Base-by-base conservation (phyloP, 2,329 filamentous ascomycete species). In the Aspergillus sojae region DNA sequence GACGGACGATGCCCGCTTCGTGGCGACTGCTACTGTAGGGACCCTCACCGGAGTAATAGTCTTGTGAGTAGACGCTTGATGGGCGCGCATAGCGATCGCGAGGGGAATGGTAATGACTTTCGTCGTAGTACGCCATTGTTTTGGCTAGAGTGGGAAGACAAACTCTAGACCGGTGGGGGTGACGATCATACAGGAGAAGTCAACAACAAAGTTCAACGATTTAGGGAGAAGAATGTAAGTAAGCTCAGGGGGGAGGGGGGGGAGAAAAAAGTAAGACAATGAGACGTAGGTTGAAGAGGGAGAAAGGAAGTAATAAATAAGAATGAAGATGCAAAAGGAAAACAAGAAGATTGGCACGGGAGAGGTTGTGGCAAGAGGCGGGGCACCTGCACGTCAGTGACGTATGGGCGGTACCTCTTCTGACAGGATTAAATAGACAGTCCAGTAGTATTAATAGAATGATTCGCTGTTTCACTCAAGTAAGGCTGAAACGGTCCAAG, bases 61-160 rank as follows among this genome's bases (percentile, higher is more conserved):
- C 71, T 50, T 70, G 65, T 19, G 68, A 69, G 61, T 76, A 70
- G 36, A 58, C 62, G 34, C 67, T 63, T 46, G 65, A 56, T 30
- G 72, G 74, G 63, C 69, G 74, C 52, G 65, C 58, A 55, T 76
- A 71, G 45, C 72, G 74, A 67, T 78, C 76, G 65, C 71, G 72
- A 57, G 71, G 69, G 43, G 70, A 59, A 58, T 70, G 66, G 46
- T 73, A 66, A 45, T 67, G 73, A 62, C 72, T 74, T 58, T 75
- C 71, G 61, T 78, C 75, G 71, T 79, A 77, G 68, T 78, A 78
- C 39, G 76, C 68, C 75, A 79, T 79, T 58, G 65, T 68, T 62
- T 48, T 63, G 57, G 23, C 16, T 55, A 60, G 39, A 36, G 45
- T 43, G 45, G 43, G 53, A 55, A 26, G 21, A 19, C 5, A 39